Percentiles rank a stretch among this genome's conserved stretches.
Evolutionary conservation across 768 basidiomycete genomes (phyloP).

Genomic region (Boletus coccyginus): DNA sequence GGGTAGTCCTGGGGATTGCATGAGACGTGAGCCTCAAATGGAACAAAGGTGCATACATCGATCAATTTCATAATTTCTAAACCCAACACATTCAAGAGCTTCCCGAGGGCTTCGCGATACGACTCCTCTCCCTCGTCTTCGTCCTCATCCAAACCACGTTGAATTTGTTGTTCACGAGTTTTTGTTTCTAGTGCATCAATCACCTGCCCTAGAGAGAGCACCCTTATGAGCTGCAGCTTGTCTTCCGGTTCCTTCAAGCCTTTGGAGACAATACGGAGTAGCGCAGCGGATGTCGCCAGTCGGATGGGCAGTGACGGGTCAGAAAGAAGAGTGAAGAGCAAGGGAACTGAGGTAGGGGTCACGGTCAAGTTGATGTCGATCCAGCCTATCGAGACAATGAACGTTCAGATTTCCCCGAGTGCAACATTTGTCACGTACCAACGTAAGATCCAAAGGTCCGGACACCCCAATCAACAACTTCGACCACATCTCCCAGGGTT

Average conservation of each 20-base stretch:
- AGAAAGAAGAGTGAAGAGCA: slow-evolving; percentile 81
- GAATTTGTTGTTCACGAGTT: slow-evolving; percentile 63
- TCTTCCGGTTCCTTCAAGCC: slow-evolving; percentile 90
- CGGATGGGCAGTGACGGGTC: slow-evolving; percentile 78
- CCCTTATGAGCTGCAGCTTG: slow-evolving; percentile 86
- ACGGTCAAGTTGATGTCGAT: slow-evolving; percentile 96
- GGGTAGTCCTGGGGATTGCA: slow-evolving; percentile 49
- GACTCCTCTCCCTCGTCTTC: slow-evolving; percentile 84
- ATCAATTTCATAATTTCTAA: slow-evolving; percentile 77
- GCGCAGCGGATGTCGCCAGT: slow-evolving; percentile 74
- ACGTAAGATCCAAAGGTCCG: slow-evolving; percentile 91
- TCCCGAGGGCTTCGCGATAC: slow-evolving; percentile 86
- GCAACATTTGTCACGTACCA: slow-evolving; percentile 53
- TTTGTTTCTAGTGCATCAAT: slow-evolving; percentile 78
- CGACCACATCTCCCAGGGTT: slow-evolving; percentile 58
- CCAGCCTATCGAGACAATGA: slow-evolving; percentile 65
- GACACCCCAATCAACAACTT: slow-evolving; percentile 91
- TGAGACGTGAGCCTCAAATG: slow-evolving; percentile 2
- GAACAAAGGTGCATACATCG: slow-evolving; percentile 50
- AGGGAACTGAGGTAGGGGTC: slow-evolving; percentile 81
- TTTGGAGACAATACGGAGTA: slow-evolving; percentile 84
- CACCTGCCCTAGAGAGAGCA: slow-evolving; percentile 81
- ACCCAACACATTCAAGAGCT: slow-evolving; percentile 77
- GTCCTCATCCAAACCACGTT: slow-evolving; percentile 68
- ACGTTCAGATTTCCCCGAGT: not conserved